Evolutionary conservation across 192 early-diverging fungal genomes (phyloP), one percentile per base, ranked within the genome.

Genomic region (Martensiomyces pterosporus): DNA sequence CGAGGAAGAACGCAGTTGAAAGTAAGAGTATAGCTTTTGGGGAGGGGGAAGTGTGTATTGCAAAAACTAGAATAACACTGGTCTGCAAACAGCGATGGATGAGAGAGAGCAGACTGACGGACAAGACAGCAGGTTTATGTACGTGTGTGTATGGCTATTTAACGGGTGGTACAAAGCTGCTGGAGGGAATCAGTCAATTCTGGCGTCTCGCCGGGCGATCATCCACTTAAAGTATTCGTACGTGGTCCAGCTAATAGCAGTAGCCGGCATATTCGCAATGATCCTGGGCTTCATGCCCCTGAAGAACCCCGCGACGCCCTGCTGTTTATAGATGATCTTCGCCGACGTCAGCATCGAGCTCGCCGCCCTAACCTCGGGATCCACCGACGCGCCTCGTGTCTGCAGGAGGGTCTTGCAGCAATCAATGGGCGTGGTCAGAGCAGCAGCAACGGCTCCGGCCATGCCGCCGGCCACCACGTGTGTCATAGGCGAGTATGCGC

Each of bases 381-480:
- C 92, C 1, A 72, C 50, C 2, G 83, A 77, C n/a, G 80, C 74
- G 1, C 93, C 93, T 10, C 92, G 77, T 3, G 93, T 94, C 61
- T 98, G 95, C 52, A 98, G 68, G 46, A 94, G 60, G n/a, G 95
- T 98, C 62, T 97, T 97, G 25, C 86, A 85, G 13, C 94, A 93
- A 65, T 98, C 93, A n/a, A 98, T 67, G 1, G 95, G 95, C 18
- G 89, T 98, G 0, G 95, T 98, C 24, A 86, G 64, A 10, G 88
- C 82, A 1, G 90, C 84, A 1, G 95, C 95, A 2, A 92, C 55
- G 0, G 85, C 89, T 33, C 95, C 95, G 4, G 95, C 93, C 39
- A 90, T 56, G 16, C 82, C 95, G 13, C 95, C 95, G 10, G 92
- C 84, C 1, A 81, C 57, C 36, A 91, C 80, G 55, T 98, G 95